Base-by-base conservation (phyloP, 1,284 basidiomycete species). In the Heterobasidion parviporum region DNA sequence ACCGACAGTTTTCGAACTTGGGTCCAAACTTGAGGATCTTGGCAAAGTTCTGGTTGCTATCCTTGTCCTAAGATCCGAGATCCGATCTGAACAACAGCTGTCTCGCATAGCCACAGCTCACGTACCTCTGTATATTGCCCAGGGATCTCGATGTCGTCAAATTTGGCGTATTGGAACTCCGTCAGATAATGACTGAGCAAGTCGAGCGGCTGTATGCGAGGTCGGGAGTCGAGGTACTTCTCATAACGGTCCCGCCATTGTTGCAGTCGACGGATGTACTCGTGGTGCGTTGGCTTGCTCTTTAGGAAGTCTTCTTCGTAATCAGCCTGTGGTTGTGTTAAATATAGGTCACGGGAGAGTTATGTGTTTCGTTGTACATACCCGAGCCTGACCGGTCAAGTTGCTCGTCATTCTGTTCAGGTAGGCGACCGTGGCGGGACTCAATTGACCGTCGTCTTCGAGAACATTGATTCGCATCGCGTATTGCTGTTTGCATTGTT, bases 101-200 rank as follows among this genome's bases (percentile, higher is more conserved):
- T 41, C 38, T 10, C 38, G 36, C 7, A 51, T 36, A 48, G 34
- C n/a, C 26, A 14, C 38, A 54, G 0, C 52, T 20, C 32, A 43
- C 79, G 62, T 58, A 91, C 93, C 81, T 96, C 92, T 0, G 95
- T 89, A 66, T 99, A 99, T 72, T 99, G 97, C 8, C 97, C 97
- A 18, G 97, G 97, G 55, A 99, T 86, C 70, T 99, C 97, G 53
- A 99, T 93, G 63, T 99, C 97, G 64, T 99, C 97, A 57, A 98
- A 95, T 70, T 96, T 98, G 67, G 88, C 88, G 70, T 98, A 95
- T 65, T 99, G 96, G 78, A 99, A 99, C 70, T 99, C 96, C 10
- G 93, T 92, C 61, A 99, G 77, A 73, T 94, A 98, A 72, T 97
- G 94, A 62, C 92, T 95, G 50, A 93, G 77, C 57, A 88, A 79